Evolutionary conservation across 768 basidiomycete species (phyloP), one percentile per base, ranked within the genome.

Genomic region (Daedalea quercina): DNA sequence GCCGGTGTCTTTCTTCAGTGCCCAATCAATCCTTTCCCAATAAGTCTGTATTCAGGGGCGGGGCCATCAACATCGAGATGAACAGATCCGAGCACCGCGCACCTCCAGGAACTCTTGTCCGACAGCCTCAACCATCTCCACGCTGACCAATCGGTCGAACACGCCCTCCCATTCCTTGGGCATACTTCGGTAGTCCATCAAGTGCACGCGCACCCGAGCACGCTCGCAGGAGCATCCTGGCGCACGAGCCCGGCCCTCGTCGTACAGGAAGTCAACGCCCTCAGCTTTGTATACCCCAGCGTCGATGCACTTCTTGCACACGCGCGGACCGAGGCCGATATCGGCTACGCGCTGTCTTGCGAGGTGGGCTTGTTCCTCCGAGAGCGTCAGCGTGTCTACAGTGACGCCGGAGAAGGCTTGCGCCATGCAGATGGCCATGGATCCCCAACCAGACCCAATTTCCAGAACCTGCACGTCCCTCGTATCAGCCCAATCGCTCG

Each of bases 361-460:
- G 8, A 85, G 72, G 1, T 60, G 63, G 54, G 81, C 81, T 58
- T 90, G 87, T 47, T 84, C 79, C 7, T 75, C 70, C 0, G 84
- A 86, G 15, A 90, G 75, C 9, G 87, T 90, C 53, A 90, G 70
- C 9, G 86, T 86, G 61, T 89, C 85, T 44, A 89, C 74, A 0
- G 70, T 76, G 44, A 81, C 84, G 33, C 72, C 74, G 1, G 80
- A 77, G 51, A 79, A 69, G 9, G 73, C 75, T 33, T 70, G 68
- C 0, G 81, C 80, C 44, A 85, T 76, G 51, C 77, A 70, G 46
- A 88, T 82, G 2, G 87, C 79, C 57, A 90, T 72, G 7, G 82
- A 80, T 3, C 86, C 87, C 85, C 86, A 90, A 3, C 87, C 87
- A 4, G 81, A 82, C n/a, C 86, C 87, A 44, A 88, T 87, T 64